A percentile compares a stretch with the other conserved stretches of the same genome.
phyloP scores from a whole-genome alignment of 1,284 basidiomycete genomes.

The Psilocybe mexicana region DNA sequence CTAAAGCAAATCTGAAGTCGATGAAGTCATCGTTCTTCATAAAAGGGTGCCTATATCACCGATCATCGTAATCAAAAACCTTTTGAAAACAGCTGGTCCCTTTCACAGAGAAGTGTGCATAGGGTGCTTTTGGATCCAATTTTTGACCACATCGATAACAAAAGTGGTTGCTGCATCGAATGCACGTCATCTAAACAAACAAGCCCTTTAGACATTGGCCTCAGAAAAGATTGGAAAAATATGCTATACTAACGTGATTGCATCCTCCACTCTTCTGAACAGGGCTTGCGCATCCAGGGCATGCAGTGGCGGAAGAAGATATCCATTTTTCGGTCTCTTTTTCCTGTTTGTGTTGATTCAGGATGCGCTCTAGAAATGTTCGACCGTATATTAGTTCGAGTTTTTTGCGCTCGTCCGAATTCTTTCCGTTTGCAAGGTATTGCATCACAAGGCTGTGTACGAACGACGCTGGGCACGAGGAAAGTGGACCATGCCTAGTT shows the following conservation, averaged over 20 bases:
- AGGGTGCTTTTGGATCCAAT: slow-evolving; percentile 53
- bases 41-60: neutral
- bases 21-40: too few relatives aligned
- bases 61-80: slow-evolving; percentile 28
- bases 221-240: neutral
- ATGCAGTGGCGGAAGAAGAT: slow-evolving; percentile 54
- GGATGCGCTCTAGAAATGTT: slow-evolving; percentile 51
- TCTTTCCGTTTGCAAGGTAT: slow-evolving; percentile 49
- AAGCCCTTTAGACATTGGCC: neutral
- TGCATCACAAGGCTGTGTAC: slow-evolving; percentile 57
- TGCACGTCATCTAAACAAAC: slow-evolving; percentile 62
- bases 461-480: slow-evolving; percentile 58
- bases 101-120: slow-evolving; percentile 61
- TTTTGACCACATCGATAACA: slow-evolving; percentile 72
- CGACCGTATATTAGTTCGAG: slow-evolving; percentile 65
- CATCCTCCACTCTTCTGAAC: slow-evolving; percentile 75
- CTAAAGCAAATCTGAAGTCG: too few relatives aligned
- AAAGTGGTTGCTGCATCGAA: slow-evolving; percentile 67
- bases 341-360: slow-evolving; percentile 61
- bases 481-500: slow-evolving; percentile 69
- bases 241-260: slow-evolving; percentile 58
- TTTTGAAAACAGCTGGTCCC: slow-evolving; percentile 56
- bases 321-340: slow-evolving; percentile 64
- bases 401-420: slow-evolving; percentile 42
- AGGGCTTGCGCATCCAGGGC: slow-evolving; percentile 63